Conservation (phyloP, 164 flowering plant species). For the Pachysandra terminalis region DNA sequence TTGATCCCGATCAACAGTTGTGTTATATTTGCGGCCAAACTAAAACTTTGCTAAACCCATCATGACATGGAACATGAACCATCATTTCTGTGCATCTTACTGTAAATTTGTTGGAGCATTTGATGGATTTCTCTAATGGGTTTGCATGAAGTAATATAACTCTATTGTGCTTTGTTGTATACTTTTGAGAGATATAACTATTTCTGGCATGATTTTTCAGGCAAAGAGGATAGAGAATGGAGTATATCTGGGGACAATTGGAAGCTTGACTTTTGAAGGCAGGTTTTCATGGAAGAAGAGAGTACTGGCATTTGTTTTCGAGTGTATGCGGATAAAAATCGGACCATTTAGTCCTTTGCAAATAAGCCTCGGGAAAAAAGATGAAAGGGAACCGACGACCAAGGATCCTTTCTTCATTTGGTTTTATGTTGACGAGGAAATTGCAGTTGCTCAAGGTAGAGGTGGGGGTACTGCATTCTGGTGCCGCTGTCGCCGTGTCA, state of each 20-base stretch:
- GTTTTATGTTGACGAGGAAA: constrained; percentile 92
- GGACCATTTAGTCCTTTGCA: constrained; percentile 78
- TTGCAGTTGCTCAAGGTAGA: constrained; percentile 87
- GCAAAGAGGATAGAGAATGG: constrained; percentile 92
- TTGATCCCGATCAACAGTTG: too few relatives aligned
- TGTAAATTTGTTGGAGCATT: too few relatives aligned
- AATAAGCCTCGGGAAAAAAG: constrained; percentile 57
- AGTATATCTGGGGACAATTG: constrained; percentile 78
- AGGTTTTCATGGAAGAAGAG: constrained; percentile 82
- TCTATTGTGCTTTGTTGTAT: neutral
- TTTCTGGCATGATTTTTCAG: constrained; percentile 30
- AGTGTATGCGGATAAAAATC: constrained; percentile 65
- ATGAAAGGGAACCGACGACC: constrained; percentile 70
- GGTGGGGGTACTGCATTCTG: constrained; percentile 97
- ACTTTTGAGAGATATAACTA: neutral
- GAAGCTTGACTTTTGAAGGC: constrained; percentile 81
- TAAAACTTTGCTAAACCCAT: too few relatives aligned
- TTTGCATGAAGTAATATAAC: neutral
- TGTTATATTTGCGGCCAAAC: too few relatives aligned
- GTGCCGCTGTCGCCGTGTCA: constrained; percentile 72
- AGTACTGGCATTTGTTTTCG: constrained; percentile 79
- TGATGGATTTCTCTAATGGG: neutral
- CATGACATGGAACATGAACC: too few relatives aligned
- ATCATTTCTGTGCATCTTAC: too few relatives aligned
- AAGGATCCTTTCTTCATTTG: constrained; percentile 90